These are phyloP conservation scores for Zygoascus biomembranicola DNA, from an alignment of 805 yeast genomes.

Conservation along the genomic window DNA sequence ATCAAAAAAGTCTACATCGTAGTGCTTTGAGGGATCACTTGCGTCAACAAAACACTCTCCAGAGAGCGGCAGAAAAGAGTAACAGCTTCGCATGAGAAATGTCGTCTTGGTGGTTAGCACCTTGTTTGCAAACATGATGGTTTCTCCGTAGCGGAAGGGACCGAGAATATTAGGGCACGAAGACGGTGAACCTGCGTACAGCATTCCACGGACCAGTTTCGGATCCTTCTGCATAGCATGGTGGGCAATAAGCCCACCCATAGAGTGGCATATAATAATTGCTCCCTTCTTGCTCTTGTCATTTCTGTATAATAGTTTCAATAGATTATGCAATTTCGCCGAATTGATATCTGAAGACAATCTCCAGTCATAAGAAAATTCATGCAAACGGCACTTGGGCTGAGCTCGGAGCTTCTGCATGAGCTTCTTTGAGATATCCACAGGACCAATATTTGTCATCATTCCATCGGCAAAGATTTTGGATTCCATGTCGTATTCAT, in stretches of 20 bases:
- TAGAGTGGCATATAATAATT: conserved; percentile 77
- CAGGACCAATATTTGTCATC: conserved; percentile 76
- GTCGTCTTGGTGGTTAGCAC: conserved; percentile 73
- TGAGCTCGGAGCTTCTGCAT: conserved; percentile 39
- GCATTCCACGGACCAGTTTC: conserved; percentile 57
- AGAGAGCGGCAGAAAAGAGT: conserved; percentile 63
- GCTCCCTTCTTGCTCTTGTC: conserved; percentile 46
- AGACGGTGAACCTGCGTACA: conserved; percentile 78
- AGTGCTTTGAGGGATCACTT: conserved; percentile 22
- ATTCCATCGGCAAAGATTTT: conserved; percentile 67
- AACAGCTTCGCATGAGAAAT: conserved; percentile 83
- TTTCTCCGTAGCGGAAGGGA: conserved; percentile 75
- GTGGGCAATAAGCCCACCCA: conserved; percentile 89
- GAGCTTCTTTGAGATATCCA: conserved; percentile 63
- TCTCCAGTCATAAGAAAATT: conserved; percentile 95
- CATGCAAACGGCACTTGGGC: conserved; percentile 53
- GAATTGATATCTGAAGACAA: conserved; percentile 53
- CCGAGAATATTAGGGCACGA: conserved; percentile 83
- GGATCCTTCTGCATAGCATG: conserved; percentile 66
- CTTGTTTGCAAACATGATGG: conserved; percentile 64
- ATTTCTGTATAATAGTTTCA: conserved; percentile 32
- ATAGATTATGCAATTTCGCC: conserved; percentile 40
- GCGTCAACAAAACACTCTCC: conserved; percentile 67
- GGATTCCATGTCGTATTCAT: conserved; percentile 47
- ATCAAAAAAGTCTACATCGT: conserved; percentile 62